Conservation (phyloP, 2,329 filamentous ascomycete genomes). For the Phialophora expanda region DNA sequence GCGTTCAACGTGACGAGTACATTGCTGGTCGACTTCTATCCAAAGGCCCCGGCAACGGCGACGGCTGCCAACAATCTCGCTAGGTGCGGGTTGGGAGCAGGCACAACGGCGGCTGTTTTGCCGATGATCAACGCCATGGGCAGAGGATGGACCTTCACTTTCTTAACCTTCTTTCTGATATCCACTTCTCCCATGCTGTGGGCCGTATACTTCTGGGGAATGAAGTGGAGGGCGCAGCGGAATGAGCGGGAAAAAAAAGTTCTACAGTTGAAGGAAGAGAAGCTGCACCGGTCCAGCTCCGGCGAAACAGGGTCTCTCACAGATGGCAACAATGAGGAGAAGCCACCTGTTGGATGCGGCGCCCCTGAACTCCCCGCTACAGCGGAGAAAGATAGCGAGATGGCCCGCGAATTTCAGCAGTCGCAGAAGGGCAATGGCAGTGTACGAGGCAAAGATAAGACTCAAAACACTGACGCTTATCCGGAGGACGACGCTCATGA, state of each 20-base stretch:
- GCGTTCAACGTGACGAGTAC: constrained; percentile 54
- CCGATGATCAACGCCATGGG: constrained; percentile 57
- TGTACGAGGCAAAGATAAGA: neutral
- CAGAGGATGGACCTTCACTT: constrained; percentile 53
- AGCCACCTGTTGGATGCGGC: constrained; percentile 24
- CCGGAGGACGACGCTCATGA: constrained; percentile 14
- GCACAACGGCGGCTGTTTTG: constrained; percentile 57
- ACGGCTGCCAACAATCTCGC: constrained; percentile 61
- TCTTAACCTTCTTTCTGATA: constrained; percentile 46
- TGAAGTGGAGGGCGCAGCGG: constrained; percentile 42
- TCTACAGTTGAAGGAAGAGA: constrained; percentile 32
- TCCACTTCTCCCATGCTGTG: constrained; percentile 45
- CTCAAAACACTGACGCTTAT: neutral
- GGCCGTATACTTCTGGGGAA: constrained; percentile 41
- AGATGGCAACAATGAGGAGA: constrained; percentile 1
- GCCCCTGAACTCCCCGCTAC: constrained; percentile 23
- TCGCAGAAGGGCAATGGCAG: neutral
- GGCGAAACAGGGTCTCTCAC: neutral
- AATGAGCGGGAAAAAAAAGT: constrained; percentile 25
- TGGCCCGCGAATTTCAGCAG: neutral
- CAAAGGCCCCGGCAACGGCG: constrained; percentile 56
- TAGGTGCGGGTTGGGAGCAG: constrained; percentile 59
- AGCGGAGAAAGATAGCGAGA: constrained; percentile 8
- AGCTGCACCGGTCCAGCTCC: constrained; percentile 1
- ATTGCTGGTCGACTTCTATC: constrained; percentile 59